Base-by-base conservation (phyloP, 345 rosid genomes). In the Nephelium lappaceum region DNA sequence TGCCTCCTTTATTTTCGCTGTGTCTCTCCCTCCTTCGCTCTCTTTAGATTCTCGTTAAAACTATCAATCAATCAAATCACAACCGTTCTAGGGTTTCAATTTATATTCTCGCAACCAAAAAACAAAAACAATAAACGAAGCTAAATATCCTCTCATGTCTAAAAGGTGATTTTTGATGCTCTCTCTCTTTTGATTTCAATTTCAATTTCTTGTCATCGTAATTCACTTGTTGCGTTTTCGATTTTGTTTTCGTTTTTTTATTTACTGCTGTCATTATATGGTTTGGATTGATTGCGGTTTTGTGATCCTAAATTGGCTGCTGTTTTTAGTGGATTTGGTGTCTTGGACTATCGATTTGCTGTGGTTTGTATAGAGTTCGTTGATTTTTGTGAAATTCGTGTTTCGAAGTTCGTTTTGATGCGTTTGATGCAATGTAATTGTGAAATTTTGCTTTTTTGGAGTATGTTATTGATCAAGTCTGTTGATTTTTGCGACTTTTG, bases 1-100 rank as follows among this genome's bases (percentile, higher is more conserved):
- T 64, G 57, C 47, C 47, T 19, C 71, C 78, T 75, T 65, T 58
- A 27, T 75, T 75, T 53, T 63, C 78, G 78, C 70, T 75, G 53
- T 23, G 19, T 64, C 21, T 64, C 61, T 63, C 69, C 67, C 78
- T 27, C 78, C 27, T 6, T 23, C 14, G 64, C 53, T 19, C 70
- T 19, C 39, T 64, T 75, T 75, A 11, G 71, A 23, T 64, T 49
- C 47, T 43, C 16, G 23, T 64, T 75, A n/a, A 47, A 38, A n/a
- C 66, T 45, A 62, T 19, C 60, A 21, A 74, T 63, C 77, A 9
- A 27, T 47, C 53, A 21, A 75, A 11, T 65, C 11, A 60, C 14
- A 31, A 75, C 27, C 39, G 63, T 7, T 64, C 27, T 10, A 45
- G 70, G 70, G 77, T 74, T 64, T 75, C 71, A 75, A 64, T 75